Base-by-base conservation (phyloP, 768 basidiomycete species). In the Auricularia sp. region DNA sequence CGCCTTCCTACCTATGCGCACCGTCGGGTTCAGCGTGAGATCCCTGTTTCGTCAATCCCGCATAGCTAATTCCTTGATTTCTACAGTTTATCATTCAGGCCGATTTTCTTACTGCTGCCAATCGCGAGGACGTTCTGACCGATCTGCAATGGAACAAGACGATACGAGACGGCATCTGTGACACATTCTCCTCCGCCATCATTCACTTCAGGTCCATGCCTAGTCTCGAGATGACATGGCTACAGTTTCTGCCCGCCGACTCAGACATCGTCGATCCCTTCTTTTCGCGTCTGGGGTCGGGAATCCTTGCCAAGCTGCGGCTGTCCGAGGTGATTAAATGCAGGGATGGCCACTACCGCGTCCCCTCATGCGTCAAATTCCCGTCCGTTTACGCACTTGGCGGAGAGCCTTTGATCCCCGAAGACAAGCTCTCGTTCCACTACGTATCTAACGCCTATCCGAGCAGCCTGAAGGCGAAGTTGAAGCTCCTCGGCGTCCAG, bases 81-180 rank as follows among this genome's bases (percentile, higher is more conserved):
- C 54, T 24, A 5, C 24, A 74, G 73, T 74, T 74, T 63, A 64
- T 74, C 56, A 67, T 74, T 33, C 73, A 74, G 42, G 73, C 68
- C 1, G 73, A 74, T 62, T 74, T 74, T 47, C 64, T 74, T 51
- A 73, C 73, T 16, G 65, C 70, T 1, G 67, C 73, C 14, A 73
- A 68, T 62, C 62, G 73, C 51, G 73, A 74, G 61, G 73, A 71
- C 42, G 66, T 74, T 36, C 65, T 72, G 3, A 61, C 63, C n/a
- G 65, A 71, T 33, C 67, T 61, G 10, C 33, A 21, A 18, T 74
- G 73, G 73, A 74, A 74, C 45, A 35, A 35, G 2, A 54, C 61
- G n/a, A 65, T 74, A 54, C 71, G 67, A 13, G 45, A 66, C 14
- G 66, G 68, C 33, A 65, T 74, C 36, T 36, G 67, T 5, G 67